Evolutionary conservation across 73 alveolate species (phyloP), one percentile per base, ranked within the genome.

Genomic region (Paramecium sonneborni): DNA sequence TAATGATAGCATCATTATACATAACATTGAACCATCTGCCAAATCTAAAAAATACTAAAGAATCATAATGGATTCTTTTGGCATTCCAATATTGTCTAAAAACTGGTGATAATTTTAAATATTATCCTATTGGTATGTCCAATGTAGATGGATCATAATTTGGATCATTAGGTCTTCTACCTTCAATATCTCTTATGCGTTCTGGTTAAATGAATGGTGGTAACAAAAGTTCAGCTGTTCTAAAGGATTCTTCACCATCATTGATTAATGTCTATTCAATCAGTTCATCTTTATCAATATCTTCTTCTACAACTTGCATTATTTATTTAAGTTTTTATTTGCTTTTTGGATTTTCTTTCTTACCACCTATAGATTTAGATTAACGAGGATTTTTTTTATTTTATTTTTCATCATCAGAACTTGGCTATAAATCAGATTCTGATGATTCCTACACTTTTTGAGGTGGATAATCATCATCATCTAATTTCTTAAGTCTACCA

Each of bases 111-210:
- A 92, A 92, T 46, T 88, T 88, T 44, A 92, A 86, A 92, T 93
- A 58, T 28, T 92, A 74, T 5, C 69, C 88, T 3, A 85, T 88
- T 6, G 99, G 99, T 15, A 96, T 92, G 86, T 43, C 86, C 14
- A 96, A 89, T 41, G 98, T 94, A 1, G 98, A 56, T 26, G 97
- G 96, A 89, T 96, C 99, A 79, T 95, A 96, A 24, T 94, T 92
- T 5, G 94, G 96, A 32, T 94, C 95, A 41, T 88, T 95, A 1
- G 93, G 93, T 79, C 95, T 43, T 44, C 93, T 92, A 57, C 93
- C 93, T 30, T 68, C 84, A 37, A 86, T 58, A 55, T 96, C 99
- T 68, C 92, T 86, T 4, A 95, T 84, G 52, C 88, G 82, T 68
- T 93, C 96, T 21, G 74, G 88, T 32, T 91, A 86, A 6, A 95